Evolutionary conservation across 306 rosid genomes (phyloP), one percentile per base, ranked within the genome.

Genomic region (Cicer pinnatifidum): DNA sequence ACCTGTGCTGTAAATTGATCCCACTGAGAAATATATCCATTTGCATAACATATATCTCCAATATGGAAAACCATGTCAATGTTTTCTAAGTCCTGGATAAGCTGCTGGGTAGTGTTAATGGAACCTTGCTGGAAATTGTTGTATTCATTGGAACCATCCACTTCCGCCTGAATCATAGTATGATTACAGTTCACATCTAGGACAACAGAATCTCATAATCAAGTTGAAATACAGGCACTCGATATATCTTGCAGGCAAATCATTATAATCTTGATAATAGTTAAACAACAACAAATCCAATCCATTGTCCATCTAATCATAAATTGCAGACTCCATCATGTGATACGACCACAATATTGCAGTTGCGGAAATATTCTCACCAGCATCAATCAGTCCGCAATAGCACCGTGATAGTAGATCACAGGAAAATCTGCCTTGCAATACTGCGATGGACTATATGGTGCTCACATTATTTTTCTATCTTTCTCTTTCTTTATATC

Each of bases 21-120:
- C 98, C 98, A 93, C 77, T 90, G 98, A 28, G 97, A 89, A 81
- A 90, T 65, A 72, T 93, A 90, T 39, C 98, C 98, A 81, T 86
- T 93, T 69, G 98, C 97, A 72, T 91, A 93, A 78, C 87, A 58
- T 46, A 93, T 81, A 83, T 93, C 98, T 80, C 98, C 98, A 80
- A 91, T 89, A 82, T 89, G 98, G 76, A 93, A 89, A 75, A 91
- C 87, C 9, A 93, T 70, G 80, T 93, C 98, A 28, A 79, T 84
- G 81, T 91, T 85, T 47, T 88, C 79, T 45, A 91, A 51, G 83
- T 93, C 97, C 76, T 63, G 82, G 60, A 91, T 76, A 73, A 93
- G 93, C 76, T 86, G 88, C 62, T 66, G 56, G 9, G 98, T 89
- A 33, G 98, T 88, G 79, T 91, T 93, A 35, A 86, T 88, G 65